Conservation (phyloP, 2,329 filamentous ascomycete genomes). For the Diaporthe vexans region DNA sequence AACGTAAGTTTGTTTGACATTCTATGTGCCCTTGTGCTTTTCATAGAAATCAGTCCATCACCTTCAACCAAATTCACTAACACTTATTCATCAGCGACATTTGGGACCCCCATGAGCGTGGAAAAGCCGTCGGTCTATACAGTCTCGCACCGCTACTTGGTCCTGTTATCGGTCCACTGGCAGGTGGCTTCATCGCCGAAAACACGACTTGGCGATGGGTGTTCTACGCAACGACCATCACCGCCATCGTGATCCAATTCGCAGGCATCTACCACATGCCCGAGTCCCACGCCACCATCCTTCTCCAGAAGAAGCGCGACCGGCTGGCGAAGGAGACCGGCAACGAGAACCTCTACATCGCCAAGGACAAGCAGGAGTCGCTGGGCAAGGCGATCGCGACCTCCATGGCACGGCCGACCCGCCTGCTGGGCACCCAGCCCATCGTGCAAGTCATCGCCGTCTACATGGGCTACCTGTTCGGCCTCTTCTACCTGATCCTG, state of each 20-base stretch:
- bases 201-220: constrained; percentile 80
- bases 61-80: not conserved
- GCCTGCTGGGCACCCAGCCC: constrained; percentile 64
- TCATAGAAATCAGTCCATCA: not conserved
- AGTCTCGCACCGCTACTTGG: constrained; percentile 74
- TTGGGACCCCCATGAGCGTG: constrained; percentile 73
- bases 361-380: constrained; percentile 63
- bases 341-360: constrained; percentile 61
- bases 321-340: constrained; percentile 69
- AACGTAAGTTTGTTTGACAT: not conserved
- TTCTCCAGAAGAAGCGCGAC: constrained; percentile 70
- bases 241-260: constrained; percentile 71
- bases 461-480: constrained; percentile 63
- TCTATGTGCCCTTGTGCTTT: not conserved
- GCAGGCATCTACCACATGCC: constrained; percentile 71
- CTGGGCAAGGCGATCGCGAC: constrained; percentile 41
- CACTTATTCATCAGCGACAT: constrained; percentile 48
- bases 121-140: constrained; percentile 74
- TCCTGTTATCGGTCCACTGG: constrained; percentile 75
- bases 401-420: constrained; percentile 40
- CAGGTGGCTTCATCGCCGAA: constrained; percentile 75
- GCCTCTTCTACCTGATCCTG: constrained; percentile 68
- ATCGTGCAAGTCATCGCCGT: constrained; percentile 65
- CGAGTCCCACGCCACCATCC: constrained; percentile 76
- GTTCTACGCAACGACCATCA: constrained; percentile 77